Conservation (phyloP, 805 yeast species). For the Ogataea corticis region DNA sequence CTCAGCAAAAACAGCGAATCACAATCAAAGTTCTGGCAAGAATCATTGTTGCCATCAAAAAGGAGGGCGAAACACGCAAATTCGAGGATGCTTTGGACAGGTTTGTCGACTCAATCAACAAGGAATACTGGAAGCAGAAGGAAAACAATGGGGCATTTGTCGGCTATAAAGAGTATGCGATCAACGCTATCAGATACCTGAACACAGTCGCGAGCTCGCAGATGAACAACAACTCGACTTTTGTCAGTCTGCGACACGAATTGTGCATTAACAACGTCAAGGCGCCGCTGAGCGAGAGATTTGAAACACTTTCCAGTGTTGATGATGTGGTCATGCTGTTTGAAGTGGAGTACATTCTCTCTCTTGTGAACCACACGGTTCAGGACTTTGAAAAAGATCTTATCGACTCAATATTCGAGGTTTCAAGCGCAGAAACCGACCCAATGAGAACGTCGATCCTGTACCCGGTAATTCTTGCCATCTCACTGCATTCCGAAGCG, state of each 20-base stretch:
- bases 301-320: constrained; percentile 24
- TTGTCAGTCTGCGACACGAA: constrained; percentile 19
- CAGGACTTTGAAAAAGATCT: constrained; percentile 20
- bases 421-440: constrained; percentile 12
- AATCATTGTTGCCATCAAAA: constrained; percentile 19
- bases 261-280: constrained; percentile 19
- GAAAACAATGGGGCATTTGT: not conserved
- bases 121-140: constrained; percentile 20
- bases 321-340: constrained; percentile 24
- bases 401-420: constrained; percentile 14
- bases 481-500: constrained; percentile 20
- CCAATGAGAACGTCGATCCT: constrained; percentile 14
- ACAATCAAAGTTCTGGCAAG: constrained; percentile 25
- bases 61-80: not conserved
- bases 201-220: constrained; percentile 24
- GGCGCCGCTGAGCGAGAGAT: constrained; percentile 26
- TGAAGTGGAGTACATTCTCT: constrained; percentile 23
- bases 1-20: constrained; percentile 17
- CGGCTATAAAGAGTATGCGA: constrained; percentile 17
- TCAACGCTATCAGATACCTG: constrained; percentile 25
- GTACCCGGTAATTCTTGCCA: constrained; percentile 19
- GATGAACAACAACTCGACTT: constrained; percentile 22
- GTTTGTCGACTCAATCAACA: constrained; percentile 18
- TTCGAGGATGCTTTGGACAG: constrained; percentile 5
- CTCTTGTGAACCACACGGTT: constrained; percentile 15